Percentiles rank a stretch among this genome's conserved stretches.
These are phyloP conservation scores for Rhizopogon roseolus DNA, from an alignment of 768 basidiomycete genomes.

Conservation along the genomic window DNA sequence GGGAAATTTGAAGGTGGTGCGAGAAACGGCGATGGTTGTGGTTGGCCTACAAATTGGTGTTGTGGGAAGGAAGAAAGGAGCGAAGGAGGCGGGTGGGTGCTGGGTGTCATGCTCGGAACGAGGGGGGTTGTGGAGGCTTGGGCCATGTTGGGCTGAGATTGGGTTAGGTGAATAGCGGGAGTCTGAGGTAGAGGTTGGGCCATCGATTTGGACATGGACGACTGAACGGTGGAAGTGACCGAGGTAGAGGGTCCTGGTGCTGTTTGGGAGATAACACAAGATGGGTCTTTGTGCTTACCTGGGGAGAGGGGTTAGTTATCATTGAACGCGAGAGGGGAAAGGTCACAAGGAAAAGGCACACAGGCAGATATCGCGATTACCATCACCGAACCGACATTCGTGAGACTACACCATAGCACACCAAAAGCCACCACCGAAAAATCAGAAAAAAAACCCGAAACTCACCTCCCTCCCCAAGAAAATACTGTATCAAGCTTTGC, in stretches of 20 bases:
- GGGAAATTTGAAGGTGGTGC: slow-evolving; percentile 12
- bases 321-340: background rate
- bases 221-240: slow-evolving; percentile 1
- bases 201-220: slow-evolving; percentile 3
- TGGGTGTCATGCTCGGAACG: slow-evolving; percentile 26
- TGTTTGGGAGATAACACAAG: slow-evolving; percentile 2
- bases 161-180: slow-evolving; percentile 7
- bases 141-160: background rate
- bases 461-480: slow-evolving; percentile 66
- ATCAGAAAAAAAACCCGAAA: slow-evolving; percentile 30
- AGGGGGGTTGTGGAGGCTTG: slow-evolving; percentile 7
- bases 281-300: slow-evolving; percentile 21
- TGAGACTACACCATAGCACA: background rate
- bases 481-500: slow-evolving; percentile 78
- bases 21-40: slow-evolving; percentile 11
- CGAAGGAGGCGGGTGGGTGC: slow-evolving; percentile 25
- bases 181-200: slow-evolving; percentile 13
- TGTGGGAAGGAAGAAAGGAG: slow-evolving; percentile 15
- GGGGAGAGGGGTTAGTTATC: slow-evolving; percentile 3
- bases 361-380: background rate
- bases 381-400: background rate
- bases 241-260: slow-evolving; percentile 8
- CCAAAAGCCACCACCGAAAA: background rate
- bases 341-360: background rate
- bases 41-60: slow-evolving; percentile 4